Percentiles rank a stretch among this genome's conserved stretches.
Evolutionary conservation across 2,329 filamentous ascomycete species (phyloP).

Genomic region (Elsinoe necatrix): DNA sequence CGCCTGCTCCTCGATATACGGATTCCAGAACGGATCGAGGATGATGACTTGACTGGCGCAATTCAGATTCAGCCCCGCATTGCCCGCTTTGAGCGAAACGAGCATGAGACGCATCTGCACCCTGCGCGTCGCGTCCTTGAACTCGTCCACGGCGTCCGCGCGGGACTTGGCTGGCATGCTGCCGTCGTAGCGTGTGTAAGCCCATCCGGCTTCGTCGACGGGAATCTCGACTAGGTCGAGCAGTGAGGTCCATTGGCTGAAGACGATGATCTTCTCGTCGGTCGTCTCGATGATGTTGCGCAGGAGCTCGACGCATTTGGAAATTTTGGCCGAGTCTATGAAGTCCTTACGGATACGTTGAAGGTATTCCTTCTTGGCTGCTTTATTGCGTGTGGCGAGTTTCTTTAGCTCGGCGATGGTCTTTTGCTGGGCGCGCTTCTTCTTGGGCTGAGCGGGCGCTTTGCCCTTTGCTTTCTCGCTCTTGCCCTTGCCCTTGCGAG

Average conservation of each 20-base stretch:
- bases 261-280: slow-evolving; percentile 70
- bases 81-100: slow-evolving; percentile 70
- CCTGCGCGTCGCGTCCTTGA: slow-evolving; percentile 52
- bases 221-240: slow-evolving; percentile 70
- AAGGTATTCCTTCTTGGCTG: slow-evolving; percentile 61
- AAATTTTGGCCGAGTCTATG: slow-evolving; percentile 67
- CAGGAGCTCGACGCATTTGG: slow-evolving; percentile 59
- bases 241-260: slow-evolving; percentile 72
- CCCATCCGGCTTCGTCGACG: slow-evolving; percentile 49
- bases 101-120: slow-evolving; percentile 55
- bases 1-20: slow-evolving; percentile 85
- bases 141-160: slow-evolving; percentile 58
- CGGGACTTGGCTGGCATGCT: slow-evolving; percentile 60
- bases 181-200: slow-evolving; percentile 66
- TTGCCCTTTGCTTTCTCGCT: slow-evolving; percentile 38
- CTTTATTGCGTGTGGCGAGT: slow-evolving; percentile 54
- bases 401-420: slow-evolving; percentile 60
- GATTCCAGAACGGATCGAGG: slow-evolving; percentile 91
- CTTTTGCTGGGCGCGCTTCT: slow-evolving; percentile 29
- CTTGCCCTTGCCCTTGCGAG: slow-evolving; percentile 35
- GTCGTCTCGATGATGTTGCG: slow-evolving; percentile 35
- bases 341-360: slow-evolving; percentile 59
- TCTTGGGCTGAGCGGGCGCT: slow-evolving; percentile 29
- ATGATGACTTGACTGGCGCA: slow-evolving; percentile 79
- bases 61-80: slow-evolving; percentile 78